These are phyloP conservation scores for Melampsora abietis-canadensis DNA, from an alignment of 1,284 basidiomycete species.

Conservation along the genomic window DNA sequence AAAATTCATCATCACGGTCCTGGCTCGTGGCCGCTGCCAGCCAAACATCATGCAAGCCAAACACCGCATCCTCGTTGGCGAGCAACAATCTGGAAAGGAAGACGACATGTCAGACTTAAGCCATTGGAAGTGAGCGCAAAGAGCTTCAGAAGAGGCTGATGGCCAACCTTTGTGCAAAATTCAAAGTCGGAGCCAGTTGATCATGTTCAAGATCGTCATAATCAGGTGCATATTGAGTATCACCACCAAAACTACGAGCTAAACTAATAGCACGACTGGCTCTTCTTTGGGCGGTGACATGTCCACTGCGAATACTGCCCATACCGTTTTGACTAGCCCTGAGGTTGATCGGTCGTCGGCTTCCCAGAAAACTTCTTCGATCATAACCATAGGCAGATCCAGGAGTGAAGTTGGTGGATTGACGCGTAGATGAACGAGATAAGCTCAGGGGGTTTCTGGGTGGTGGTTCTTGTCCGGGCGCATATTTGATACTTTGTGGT, in stretches of 20 bases:
- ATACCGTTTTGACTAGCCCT: neutral
- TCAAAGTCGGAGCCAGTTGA: conserved; percentile 52
- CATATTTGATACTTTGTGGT: conserved; percentile 1
- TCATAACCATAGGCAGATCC: conserved; percentile 44
- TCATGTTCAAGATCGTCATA: conserved; percentile 26
- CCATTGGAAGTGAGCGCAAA: neutral
- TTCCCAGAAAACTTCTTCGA: conserved; percentile 9
- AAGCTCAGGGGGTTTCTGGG: conserved; percentile 19
- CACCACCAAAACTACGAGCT: conserved; percentile 35
- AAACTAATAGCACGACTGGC: conserved; percentile 38
- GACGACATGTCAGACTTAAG: neutral
- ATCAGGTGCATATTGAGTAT: conserved; percentile 31
- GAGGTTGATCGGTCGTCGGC: conserved; percentile 12
- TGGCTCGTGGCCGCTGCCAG: conserved; percentile 81
- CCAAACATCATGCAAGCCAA: conserved; percentile 85
- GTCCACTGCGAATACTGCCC: conserved; percentile 25
- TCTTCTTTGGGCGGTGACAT: conserved; percentile 14
- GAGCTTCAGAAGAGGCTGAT: neutral
- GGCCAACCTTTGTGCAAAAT: conserved; percentile 68
- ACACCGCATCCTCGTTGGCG: conserved; percentile 84
- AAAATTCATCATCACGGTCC: conserved; percentile 62
- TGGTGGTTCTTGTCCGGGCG: conserved; percentile 5
- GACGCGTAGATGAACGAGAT: conserved; percentile 32
- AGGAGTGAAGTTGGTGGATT: conserved; percentile 44
- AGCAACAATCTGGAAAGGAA: conserved; percentile 46